Percentiles rank a stretch among this genome's conserved stretches.
Conservation (phyloP, 2,329 filamentous ascomycete species). For the Aspergillus felis region DNA sequence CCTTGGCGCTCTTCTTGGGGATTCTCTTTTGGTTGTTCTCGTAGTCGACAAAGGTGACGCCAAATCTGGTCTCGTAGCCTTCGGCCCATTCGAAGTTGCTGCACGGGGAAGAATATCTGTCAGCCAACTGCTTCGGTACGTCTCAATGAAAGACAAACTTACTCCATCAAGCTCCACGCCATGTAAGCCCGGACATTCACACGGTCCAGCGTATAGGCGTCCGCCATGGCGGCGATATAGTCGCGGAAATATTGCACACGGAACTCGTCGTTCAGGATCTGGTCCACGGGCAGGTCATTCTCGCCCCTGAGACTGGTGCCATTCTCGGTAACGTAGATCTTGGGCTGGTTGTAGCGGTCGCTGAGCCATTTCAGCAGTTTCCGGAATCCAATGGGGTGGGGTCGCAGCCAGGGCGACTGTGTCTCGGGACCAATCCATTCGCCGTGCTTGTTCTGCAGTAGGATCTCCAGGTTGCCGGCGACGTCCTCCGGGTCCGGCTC, state of each 20-base stretch:
- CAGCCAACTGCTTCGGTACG: not conserved
- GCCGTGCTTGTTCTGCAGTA: constrained; percentile 67
- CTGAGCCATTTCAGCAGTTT: constrained; percentile 73
- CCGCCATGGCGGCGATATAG: constrained; percentile 73
- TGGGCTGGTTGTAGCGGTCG: constrained; percentile 69
- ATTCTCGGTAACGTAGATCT: constrained; percentile 86
- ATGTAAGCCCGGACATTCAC: constrained; percentile 77
- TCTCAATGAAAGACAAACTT: constrained; percentile 12
- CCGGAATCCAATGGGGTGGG: constrained; percentile 71
- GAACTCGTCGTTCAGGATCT: constrained; percentile 78
- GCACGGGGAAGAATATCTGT: constrained; percentile 10
- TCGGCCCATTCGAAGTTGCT: constrained; percentile 90
- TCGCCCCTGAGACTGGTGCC: constrained; percentile 81
- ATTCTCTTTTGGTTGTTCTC: constrained; percentile 70
- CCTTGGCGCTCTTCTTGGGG: constrained; percentile 78
- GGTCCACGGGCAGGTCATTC: constrained; percentile 66
- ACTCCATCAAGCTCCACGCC: constrained; percentile 84
- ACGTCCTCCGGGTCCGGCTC: constrained; percentile 63
- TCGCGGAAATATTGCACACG: constrained; percentile 72
- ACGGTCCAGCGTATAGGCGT: constrained; percentile 67
- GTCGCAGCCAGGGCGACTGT: constrained; percentile 75
- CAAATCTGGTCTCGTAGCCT: constrained; percentile 81
- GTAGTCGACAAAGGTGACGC: constrained; percentile 81
- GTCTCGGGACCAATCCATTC: constrained; percentile 76
- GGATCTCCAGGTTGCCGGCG: constrained; percentile 69